A percentile compares a stretch with the other conserved stretches of the same genome.
phyloP scores from a whole-genome alignment of 2,329 filamentous ascomycete species.

The Penicillium sp. region DNA sequence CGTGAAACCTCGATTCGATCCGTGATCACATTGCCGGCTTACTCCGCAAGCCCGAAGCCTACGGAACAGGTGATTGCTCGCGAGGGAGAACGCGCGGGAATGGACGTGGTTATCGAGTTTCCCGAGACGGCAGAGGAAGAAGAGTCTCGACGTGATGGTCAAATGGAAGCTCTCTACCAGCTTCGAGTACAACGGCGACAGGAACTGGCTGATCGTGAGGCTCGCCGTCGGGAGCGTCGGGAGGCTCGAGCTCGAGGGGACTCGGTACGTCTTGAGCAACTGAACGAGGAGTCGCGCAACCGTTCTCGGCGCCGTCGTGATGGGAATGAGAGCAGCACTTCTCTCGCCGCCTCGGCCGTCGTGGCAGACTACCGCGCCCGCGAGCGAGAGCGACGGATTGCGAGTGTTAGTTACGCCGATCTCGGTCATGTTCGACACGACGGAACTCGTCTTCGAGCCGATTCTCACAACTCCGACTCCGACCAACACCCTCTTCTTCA shows the following conservation, averaged over 20 bases:
- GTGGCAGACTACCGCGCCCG: constrained; percentile 42
- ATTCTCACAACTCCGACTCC: constrained; percentile 38
- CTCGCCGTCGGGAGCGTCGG: constrained; percentile 60
- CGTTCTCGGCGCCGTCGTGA: constrained; percentile 23
- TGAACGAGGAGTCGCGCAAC: constrained; percentile 51
- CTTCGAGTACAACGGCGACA: constrained; percentile 72
- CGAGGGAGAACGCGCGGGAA: constrained; percentile 84
- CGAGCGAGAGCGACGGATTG: constrained; percentile 40
- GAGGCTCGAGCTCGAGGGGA: constrained; percentile 71
- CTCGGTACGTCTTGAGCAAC: constrained; percentile 58
- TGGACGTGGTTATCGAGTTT: constrained; percentile 83
- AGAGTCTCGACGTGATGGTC: constrained; percentile 70
- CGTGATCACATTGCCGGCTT: constrained; percentile 89
- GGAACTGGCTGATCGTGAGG: constrained; percentile 71
- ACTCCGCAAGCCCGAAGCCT: constrained; percentile 65
- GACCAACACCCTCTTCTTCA: constrained; percentile 43
- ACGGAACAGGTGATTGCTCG: constrained; percentile 78
- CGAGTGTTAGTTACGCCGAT: constrained; percentile 45
- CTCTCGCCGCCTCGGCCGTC: constrained; percentile 31
- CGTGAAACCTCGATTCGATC: constrained; percentile 82
- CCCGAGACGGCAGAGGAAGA: constrained; percentile 75
- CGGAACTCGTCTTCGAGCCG: constrained; percentile 43
- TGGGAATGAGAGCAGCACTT: constrained; percentile 34
- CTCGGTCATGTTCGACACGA: constrained; percentile 46
- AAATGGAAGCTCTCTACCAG: constrained; percentile 91